Conservation (phyloP, 768 basidiomycete species). For the Phylloporus scabripes region DNA sequence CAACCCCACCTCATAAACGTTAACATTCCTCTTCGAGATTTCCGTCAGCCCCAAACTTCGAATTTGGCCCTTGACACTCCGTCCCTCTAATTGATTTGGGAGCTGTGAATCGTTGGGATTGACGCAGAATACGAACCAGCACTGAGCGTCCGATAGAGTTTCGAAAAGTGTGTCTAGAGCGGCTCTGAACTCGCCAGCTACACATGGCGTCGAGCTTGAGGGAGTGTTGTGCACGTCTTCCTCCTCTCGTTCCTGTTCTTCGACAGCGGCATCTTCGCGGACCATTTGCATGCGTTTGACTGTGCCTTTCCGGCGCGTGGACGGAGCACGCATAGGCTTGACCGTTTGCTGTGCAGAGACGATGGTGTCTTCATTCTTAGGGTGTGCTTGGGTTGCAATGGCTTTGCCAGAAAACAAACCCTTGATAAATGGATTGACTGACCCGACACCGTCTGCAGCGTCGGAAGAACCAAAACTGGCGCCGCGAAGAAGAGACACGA, state of each 20-base stretch:
- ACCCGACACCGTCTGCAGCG: conserved; percentile 65
- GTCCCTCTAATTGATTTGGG: conserved; percentile 89
- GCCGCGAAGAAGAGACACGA: conserved; percentile 83
- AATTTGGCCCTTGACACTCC: conserved; percentile 89
- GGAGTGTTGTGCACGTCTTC: conserved; percentile 34
- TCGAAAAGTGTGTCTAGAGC: conserved; percentile 84
- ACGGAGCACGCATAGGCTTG: conserved; percentile 92
- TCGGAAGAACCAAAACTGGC: conserved; percentile 32
- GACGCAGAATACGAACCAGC: conserved; percentile 89
- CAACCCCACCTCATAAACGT: conserved; percentile 80
- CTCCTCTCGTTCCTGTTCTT: conserved; percentile 47
- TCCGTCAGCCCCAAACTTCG: conserved; percentile 74
- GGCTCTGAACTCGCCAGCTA: conserved; percentile 83
- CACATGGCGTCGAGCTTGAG: conserved; percentile 50
- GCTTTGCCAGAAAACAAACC: conserved; percentile 83
- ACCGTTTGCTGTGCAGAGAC: conserved; percentile 91
- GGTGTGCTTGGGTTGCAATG: conserved; percentile 90
- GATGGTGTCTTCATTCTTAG: conserved; percentile 90
- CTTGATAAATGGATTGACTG: conserved; percentile 87
- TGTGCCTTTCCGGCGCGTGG: conserved; percentile 75
- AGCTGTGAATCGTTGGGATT: conserved; percentile 95
- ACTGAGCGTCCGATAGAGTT: conserved; percentile 83
- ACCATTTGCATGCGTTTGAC: conserved; percentile 47
- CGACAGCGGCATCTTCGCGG: conserved; percentile 24
- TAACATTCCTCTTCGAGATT: conserved; percentile 60